Evolutionary conservation across 106 monocot species (phyloP).

Genomic region (Narthecium ossifragum): DNA sequence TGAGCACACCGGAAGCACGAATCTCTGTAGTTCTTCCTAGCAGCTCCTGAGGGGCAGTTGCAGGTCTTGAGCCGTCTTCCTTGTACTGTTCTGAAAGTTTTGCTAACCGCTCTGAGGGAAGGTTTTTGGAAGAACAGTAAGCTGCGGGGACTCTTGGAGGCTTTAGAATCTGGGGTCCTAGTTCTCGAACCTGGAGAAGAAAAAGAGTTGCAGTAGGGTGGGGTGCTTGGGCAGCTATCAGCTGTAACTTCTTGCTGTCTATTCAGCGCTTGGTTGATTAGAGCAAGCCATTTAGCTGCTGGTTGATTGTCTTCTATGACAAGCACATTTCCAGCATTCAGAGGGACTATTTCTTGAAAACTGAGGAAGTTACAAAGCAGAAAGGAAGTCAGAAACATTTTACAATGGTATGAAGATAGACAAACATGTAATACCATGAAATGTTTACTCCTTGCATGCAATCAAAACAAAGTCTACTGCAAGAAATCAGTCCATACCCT

Average conservation of each 20-base stretch:
- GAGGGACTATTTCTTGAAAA: conserved; percentile 73
- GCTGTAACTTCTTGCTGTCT: background rate
- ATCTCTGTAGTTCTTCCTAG: conserved; percentile 25
- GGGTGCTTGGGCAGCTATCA: conserved; percentile 18
- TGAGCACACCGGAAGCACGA: conserved; percentile 42
- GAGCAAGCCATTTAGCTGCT: conserved; percentile 44
- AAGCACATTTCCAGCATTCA: conserved; percentile 62
- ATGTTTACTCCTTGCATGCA: background rate
- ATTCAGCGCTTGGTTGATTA: conserved; percentile 54
- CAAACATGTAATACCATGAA: too few relatives aligned
- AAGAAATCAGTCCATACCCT: conserved; percentile 35
- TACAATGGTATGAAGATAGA: too few relatives aligned
- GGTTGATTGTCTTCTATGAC: conserved; percentile 69
- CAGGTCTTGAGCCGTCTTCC: conserved; percentile 45
- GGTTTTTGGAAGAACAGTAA: conserved; percentile 50
- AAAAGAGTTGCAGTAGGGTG: conserved; percentile 9
- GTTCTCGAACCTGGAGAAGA: conserved; percentile 1
- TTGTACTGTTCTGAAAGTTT: conserved; percentile 27
- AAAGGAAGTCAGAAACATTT: too few relatives aligned
- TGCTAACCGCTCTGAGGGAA: conserved; percentile 52
- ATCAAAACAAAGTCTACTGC: background rate
- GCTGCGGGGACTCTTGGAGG: conserved; percentile 5
- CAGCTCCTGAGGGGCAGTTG: conserved; percentile 49
- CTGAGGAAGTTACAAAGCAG: conserved; percentile 25
- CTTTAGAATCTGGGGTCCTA: conserved; percentile 3